A percentile compares a stretch with the other conserved stretches of the same genome.
These are phyloP conservation scores for Hypholoma sublateritium DNA, from an alignment of 768 basidiomycete species.

Conservation along the genomic window DNA sequence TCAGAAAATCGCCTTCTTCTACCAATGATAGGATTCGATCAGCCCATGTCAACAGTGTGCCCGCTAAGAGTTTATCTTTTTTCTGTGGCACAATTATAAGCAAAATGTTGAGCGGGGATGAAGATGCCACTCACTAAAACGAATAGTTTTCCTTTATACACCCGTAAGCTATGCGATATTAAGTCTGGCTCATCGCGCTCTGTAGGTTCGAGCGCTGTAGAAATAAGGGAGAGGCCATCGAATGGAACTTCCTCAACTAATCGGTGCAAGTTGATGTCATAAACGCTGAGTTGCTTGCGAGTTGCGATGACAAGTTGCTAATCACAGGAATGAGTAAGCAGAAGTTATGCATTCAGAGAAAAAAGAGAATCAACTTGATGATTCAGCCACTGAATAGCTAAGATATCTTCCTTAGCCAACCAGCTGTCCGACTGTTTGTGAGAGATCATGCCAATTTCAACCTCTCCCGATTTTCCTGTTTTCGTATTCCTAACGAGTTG, in stretches of 20 bases:
- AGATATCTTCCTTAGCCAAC: slow-evolving; percentile 59
- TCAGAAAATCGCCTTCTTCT: slow-evolving; percentile 83
- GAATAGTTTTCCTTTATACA: slow-evolving; percentile 92
- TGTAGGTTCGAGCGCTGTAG: slow-evolving; percentile 37
- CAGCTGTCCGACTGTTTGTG: slow-evolving; percentile 63
- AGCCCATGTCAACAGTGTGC: slow-evolving; percentile 91
- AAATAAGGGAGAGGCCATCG: slow-evolving; percentile 48
- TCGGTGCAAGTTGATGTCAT: slow-evolving; percentile 56
- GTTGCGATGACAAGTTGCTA: slow-evolving; percentile 76
- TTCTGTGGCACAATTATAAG: slow-evolving; percentile 41
- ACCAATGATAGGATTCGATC: slow-evolving; percentile 87
- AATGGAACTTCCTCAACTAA: slow-evolving; percentile 64
- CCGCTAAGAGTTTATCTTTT: slow-evolving; percentile 68
- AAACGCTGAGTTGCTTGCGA: slow-evolving; percentile 57
- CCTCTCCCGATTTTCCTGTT: slow-evolving; percentile 56
- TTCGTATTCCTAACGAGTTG: slow-evolving; percentile 51
- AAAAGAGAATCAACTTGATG: slow-evolving; percentile 65
- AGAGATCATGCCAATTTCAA: slow-evolving; percentile 64
- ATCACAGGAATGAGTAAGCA: slow-evolving; percentile 6
- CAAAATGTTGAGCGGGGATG: slow-evolving; percentile 6
- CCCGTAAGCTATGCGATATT: slow-evolving; percentile 68
- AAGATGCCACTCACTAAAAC: slow-evolving; percentile 62
- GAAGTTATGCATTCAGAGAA: slow-evolving; percentile 2
- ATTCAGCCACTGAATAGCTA: slow-evolving; percentile 88
- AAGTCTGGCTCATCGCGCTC: slow-evolving; percentile 42